Evolutionary conservation across 148 eudicot species (phyloP), one percentile per base, ranked within the genome.

Genomic region (Cornus suecica): DNA sequence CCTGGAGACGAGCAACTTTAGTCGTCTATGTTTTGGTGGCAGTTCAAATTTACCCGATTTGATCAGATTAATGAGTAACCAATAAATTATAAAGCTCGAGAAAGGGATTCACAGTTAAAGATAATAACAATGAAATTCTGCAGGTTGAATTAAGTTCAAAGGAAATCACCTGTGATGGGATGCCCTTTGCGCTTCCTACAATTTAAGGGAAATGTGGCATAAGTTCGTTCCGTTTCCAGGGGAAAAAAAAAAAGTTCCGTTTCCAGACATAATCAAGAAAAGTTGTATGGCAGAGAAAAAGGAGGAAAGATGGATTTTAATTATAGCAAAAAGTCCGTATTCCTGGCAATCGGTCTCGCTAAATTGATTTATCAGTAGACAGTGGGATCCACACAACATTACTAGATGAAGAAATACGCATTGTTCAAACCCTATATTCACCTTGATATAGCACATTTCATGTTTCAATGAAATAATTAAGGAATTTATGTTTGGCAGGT

Each of bases 141-240:
- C 2, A 74, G 25, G 48, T 31, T 66, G 51, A 75, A 32, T 54
- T 15, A 32, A 30, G 27, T 63, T 18, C 10, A 16, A 42, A 64
- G 29, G 8, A 67, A 52, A 64, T 74, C 72, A 89, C 92, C 92
- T 87, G 86, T 37, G 81, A 45, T 62, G 67, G 73, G 64, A 66
- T 69, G 34, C 83, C 84, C 29, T 25, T 82, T 31, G 77, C 77
- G 72, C 69, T 80, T 72, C 92, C 90, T 85, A 85, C 81, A 37
- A 70, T 52, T 18, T 5, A 63, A 34, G 71, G n/a, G 23, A 42
- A 56, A 24, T 37, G 42, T 6, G 42, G 42, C 42, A 37, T 37
- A 37, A 37, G 42, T 37, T 37, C 6, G 42, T 37, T 37, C 9
- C 42, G 9, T 16, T 27, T 31, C 3, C 23, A 34, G 34, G n/a